These are phyloP conservation scores for Leptographium procerum DNA, from an alignment of 2,329 filamentous ascomycete genomes.

Conservation along the genomic window DNA sequence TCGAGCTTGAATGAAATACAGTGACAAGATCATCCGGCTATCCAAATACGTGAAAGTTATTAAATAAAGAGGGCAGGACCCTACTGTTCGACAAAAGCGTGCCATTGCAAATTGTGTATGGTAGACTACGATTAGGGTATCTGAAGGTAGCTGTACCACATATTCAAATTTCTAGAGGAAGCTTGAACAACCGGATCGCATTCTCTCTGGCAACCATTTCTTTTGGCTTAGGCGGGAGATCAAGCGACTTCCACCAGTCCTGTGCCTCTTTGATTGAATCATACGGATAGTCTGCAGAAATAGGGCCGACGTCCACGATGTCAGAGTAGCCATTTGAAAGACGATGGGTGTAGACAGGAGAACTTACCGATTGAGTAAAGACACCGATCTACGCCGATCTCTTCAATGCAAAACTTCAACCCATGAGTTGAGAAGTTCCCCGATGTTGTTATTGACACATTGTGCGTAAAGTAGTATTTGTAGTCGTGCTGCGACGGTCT, in stretches of 20 bases:
- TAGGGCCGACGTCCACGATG: not conserved
- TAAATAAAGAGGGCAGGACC: no score
- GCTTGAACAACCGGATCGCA: slow-evolving; percentile 22
- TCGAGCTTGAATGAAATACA: no score
- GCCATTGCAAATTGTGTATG: no score
- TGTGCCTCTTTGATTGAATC: slow-evolving; percentile 22
- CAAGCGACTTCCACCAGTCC: slow-evolving; percentile 21
- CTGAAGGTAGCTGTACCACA: not conserved
- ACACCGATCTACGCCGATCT: slow-evolving; percentile 26
- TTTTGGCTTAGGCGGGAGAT: slow-evolving; percentile 18
- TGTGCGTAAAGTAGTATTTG: slow-evolving; percentile 26
- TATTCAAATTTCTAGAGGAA: slow-evolving; percentile 17
- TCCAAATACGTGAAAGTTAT: no score
- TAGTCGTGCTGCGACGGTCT: slow-evolving; percentile 29
- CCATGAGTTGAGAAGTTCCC: slow-evolving; percentile 28
- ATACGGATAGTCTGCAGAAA: slow-evolving; percentile 22
- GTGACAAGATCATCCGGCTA: no score
- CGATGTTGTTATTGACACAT: slow-evolving; percentile 29
- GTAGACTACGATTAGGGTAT: no score
- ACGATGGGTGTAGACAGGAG: no score
- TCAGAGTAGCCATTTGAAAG: not conserved
- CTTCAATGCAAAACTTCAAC: slow-evolving; percentile 27
- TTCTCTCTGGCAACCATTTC: slow-evolving; percentile 18
- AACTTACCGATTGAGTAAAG: slow-evolving; percentile 27
- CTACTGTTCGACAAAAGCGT: no score